phyloP scores from a whole-genome alignment of 768 basidiomycete species.

The Suillus occidentalis region DNA sequence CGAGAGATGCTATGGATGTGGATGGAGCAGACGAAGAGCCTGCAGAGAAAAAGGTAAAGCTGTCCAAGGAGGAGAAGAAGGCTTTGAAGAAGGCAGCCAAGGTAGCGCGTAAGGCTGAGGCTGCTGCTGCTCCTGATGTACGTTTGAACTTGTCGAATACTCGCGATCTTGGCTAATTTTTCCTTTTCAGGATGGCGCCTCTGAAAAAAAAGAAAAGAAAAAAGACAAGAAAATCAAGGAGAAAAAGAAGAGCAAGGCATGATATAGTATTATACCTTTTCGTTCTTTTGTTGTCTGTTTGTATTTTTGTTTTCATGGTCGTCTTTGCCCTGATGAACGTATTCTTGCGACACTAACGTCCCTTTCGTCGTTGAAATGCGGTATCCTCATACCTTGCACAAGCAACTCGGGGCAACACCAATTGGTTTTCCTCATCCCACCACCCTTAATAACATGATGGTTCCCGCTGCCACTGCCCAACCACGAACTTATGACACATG shows the following conservation, averaged over 20 bases:
- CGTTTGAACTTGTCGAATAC: conserved; percentile 19
- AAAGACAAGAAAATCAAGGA: conserved; percentile 47
- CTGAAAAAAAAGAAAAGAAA: conserved; percentile 42
- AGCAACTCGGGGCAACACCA: not conserved
- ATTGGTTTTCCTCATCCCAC: not conserved
- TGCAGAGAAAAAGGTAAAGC: conserved; percentile 64
- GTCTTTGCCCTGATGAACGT: not conserved
- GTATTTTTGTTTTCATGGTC: not conserved
- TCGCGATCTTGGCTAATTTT: conserved; percentile 9
- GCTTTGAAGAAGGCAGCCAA: conserved; percentile 78
- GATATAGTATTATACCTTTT: conserved; percentile 22
- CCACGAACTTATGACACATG: not conserved
- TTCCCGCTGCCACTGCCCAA: not conserved
- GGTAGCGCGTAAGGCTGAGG: conserved; percentile 55
- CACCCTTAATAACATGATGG: not conserved
- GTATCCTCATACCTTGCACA: not conserved
- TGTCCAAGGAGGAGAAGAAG: conserved; percentile 86
- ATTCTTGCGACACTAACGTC: not conserved
- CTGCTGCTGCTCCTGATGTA: conserved; percentile 34
- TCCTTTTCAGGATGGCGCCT: conserved; percentile 29
- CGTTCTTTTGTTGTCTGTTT: not conserved
- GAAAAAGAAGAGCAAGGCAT: conserved; percentile 51
- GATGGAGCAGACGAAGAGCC: conserved; percentile 55
- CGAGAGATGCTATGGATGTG: conserved; percentile 65
- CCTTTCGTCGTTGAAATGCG: not conserved